Evolutionary conservation across 768 basidiomycete genomes (phyloP).

Genomic region (Pleurotus eryngii): DNA sequence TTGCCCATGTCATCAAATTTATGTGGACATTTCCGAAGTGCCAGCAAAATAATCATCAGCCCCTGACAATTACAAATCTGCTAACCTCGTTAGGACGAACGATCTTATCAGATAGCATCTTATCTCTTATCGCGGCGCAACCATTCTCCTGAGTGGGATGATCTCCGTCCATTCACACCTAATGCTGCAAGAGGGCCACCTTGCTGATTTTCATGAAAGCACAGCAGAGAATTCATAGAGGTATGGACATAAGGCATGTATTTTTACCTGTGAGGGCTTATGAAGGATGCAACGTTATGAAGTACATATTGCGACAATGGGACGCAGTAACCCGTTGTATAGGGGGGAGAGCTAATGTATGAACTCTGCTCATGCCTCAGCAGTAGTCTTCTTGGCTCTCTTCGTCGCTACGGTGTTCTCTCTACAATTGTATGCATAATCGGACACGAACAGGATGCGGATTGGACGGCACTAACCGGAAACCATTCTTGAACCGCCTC

Average conservation of each 20-base stretch:
- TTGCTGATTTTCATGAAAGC: too few species aligned
- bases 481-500: conserved; percentile 98
- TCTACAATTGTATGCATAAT: conserved; percentile 32
- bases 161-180: too few species aligned
- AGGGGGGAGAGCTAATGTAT: neutral
- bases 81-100: neutral
- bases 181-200: too few species aligned
- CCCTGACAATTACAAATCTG: neutral
- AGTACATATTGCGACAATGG: conserved; percentile 5
- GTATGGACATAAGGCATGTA: conserved; percentile 1
- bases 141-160: too few species aligned
- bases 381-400: conserved; percentile 60
- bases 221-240: neutral
- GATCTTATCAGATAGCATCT: conserved; percentile 3
- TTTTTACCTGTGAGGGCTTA: neutral
- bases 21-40: neutral
- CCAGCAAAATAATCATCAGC: too few species aligned
- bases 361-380: conserved; percentile 31
- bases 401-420: conserved; percentile 93
- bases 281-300: conserved; percentile 1
- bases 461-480: conserved; percentile 51
- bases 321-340: neutral
- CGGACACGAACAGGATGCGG: neutral
- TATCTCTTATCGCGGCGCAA: too few species aligned
- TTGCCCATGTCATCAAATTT: neutral